Base-by-base conservation (phyloP, 2,329 filamentous ascomycete species). In the Pyrenophora seminiperda region DNA sequence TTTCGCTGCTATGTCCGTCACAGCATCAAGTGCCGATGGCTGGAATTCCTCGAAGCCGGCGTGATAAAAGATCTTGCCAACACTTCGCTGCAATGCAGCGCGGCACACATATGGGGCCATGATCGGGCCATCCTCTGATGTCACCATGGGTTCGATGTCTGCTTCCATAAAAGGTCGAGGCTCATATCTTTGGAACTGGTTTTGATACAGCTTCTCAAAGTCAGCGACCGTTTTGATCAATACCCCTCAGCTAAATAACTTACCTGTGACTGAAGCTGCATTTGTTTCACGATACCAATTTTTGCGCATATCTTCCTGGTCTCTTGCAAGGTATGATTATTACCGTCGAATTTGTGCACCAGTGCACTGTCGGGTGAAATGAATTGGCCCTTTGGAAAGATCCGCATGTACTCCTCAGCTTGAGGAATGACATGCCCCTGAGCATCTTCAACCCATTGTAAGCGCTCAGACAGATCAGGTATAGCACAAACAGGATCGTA, bases 251-350 rank as follows among this genome's bases (percentile, higher is more conserved):
- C 37, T 50, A 22, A 5, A 29, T 40, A 10, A 66, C 78, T 69
- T 83, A 91, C 90, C 83, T 97, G 94, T 42, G 91, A 90, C 73
- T 99, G 94, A 45, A 97, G 85, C 75, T 99, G 94, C 94, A 99
- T 99, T 76, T 99, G 94, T 77, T 97, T 99, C 71, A 99, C 94
- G 54, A 99, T 91, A 40, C 90, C 88, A 70, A 99, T 96, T 76
- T 97, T 99, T 9, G 91, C 91, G 65, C 91, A 96, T 22, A 99
- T 83, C 70, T 97, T 97, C 61, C 94, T 83, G 0, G 94, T 99
- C 66, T 97, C 93, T 72, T 99, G 94, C 81, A 99, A 92, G 69
- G 97, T 92, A 53, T 85, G 85, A 74, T 97, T 90, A 63, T 99
- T 99, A 47, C 86, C 84, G 62, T 97, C 90, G 74, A 99, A 88